Percentiles rank a stretch among this genome's conserved stretches.
These are phyloP conservation scores for Chenopodium quinoa DNA, from an alignment of 148 eudicot genomes.

Conservation along the genomic window DNA sequence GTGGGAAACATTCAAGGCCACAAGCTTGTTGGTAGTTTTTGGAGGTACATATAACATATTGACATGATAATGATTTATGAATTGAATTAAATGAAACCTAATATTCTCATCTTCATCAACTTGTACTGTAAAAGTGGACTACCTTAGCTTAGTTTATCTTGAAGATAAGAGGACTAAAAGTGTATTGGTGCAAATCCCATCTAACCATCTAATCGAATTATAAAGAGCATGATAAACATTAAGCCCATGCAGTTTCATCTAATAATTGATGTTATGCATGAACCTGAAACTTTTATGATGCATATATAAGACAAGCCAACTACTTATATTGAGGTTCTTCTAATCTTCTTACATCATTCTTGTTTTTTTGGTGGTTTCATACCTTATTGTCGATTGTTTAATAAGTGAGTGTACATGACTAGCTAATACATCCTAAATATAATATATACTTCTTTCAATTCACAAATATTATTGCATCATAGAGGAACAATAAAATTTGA, in stretches of 20 bases:
- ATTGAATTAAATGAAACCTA: constrained; percentile 19
- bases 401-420: too few relatives aligned
- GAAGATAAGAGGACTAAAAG: constrained; percentile 14
- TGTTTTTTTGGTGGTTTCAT: not conserved
- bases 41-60: not conserved
- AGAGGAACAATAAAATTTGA: too few relatives aligned
- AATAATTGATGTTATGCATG: not conserved
- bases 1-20: not conserved
- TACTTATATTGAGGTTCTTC: not conserved
- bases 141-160: constrained; percentile 2
- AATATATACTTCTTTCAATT: too few relatives aligned
- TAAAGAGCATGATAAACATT: not conserved
- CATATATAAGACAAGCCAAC: constrained; percentile 10
- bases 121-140: not conserved
- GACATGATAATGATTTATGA: not conserved
- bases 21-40: not conserved
- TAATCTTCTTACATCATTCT: constrained; percentile 14
- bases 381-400: not conserved
- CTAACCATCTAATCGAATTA: not conserved
- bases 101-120: constrained; percentile 24
- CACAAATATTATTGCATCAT: too few relatives aligned
- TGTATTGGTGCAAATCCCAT: constrained; percentile 8
- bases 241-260: not conserved
- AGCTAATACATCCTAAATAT: too few relatives aligned
- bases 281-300: constrained; percentile 9